Base-by-base conservation (phyloP, 306 rosid species). In the Pueraria montana region DNA sequence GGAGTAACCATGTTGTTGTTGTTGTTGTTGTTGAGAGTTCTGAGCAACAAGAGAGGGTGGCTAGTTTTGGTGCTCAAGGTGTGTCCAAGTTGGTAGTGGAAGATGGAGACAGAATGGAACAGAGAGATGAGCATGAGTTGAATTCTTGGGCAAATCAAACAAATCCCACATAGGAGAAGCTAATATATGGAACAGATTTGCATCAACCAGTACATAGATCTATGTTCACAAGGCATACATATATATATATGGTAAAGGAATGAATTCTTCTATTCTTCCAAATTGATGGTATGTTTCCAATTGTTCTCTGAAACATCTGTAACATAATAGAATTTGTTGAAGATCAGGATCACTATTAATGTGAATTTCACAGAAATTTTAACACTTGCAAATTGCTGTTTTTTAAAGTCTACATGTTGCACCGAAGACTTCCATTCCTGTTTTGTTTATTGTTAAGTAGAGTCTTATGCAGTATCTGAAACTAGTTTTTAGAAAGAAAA, bases 1-100 rank as follows among this genome's bases (percentile, higher is more conserved):
- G 85, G 49, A 87, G 74, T 32, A 86, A 76, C 34, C 84, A 73
- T 24, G 76, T 74, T 48, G 82, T 87, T 24, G 71, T 58, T 49
- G 82, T 87, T 24, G 74, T 58, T 20, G 8, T 62, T 59, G 66
- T 59, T 24, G 34, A 59, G 66, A 59, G 66, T 14, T 59, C 66
- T 1, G 66, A 24, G 66, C 36, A 59, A 5, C 66, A 59, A 27
- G 9, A 12, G 17, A 59, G 5, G 9, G n/a, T 59, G n/a, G n/a
- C 5, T 11, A 59, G n/a, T 59, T 59, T 59, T 59, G 66, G 5
- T 34, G 40, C 40, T 52, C n/a, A n/a, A n/a, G n/a, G n/a, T n/a
- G n/a, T n/a, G n/a, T 1, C 32, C 32, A 27, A 27, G 32, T 27
- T 27, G 1, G 3, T 1, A 3, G 32, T 27, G 32, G 32, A 27